These are phyloP conservation scores for Aspergillus costaricaensis DNA, from an alignment of 2,329 filamentous ascomycete species.

Conservation along the genomic window DNA sequence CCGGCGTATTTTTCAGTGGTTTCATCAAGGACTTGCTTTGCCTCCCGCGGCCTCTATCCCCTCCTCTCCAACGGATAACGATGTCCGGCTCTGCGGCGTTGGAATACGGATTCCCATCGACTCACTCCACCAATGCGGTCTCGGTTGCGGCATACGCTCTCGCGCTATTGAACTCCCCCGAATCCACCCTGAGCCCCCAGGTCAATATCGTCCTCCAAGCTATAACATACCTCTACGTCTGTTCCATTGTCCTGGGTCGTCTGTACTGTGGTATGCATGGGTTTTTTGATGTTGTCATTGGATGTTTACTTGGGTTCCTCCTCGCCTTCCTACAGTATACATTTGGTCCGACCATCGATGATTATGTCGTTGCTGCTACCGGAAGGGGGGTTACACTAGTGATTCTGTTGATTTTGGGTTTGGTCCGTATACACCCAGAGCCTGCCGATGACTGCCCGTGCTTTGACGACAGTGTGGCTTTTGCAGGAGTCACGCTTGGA, in stretches of 20 bases:
- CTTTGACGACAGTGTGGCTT: conserved; percentile 93
- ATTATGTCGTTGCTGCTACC: conserved; percentile 66
- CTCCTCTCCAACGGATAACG: conserved; percentile 88
- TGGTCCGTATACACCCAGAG: conserved; percentile 90
- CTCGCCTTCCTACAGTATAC: conserved; percentile 59
- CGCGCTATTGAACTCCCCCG: conserved; percentile 66
- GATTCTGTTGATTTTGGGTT: conserved; percentile 66
- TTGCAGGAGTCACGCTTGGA: conserved; percentile 86
- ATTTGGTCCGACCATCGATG: conserved; percentile 64
- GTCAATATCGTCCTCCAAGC: conserved; percentile 65
- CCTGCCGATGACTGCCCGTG: conserved; percentile 96
- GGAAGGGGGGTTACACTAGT: conserved; percentile 67
- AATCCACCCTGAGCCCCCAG: conserved; percentile 62
- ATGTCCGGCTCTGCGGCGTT: conserved; percentile 95
- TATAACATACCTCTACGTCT: conserved; percentile 78
- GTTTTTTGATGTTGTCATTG: conserved; percentile 85
- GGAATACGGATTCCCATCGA: conserved; percentile 96
- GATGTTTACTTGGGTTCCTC: conserved; percentile 72
- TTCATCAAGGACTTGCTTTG: conserved; percentile 95
- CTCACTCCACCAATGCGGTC: conserved; percentile 94
- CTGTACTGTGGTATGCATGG: conserved; percentile 99
- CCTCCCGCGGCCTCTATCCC: conserved; percentile 85
- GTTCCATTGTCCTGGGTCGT: conserved; percentile 85
- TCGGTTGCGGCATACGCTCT: conserved; percentile 87
- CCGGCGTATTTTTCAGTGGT: conserved; percentile 83